A percentile compares a stretch with the other conserved stretches of the same genome.
These are phyloP conservation scores for Suzukiozyma palmioleophila DNA, from an alignment of 1,139 yeast species.

Conservation along the genomic window DNA sequence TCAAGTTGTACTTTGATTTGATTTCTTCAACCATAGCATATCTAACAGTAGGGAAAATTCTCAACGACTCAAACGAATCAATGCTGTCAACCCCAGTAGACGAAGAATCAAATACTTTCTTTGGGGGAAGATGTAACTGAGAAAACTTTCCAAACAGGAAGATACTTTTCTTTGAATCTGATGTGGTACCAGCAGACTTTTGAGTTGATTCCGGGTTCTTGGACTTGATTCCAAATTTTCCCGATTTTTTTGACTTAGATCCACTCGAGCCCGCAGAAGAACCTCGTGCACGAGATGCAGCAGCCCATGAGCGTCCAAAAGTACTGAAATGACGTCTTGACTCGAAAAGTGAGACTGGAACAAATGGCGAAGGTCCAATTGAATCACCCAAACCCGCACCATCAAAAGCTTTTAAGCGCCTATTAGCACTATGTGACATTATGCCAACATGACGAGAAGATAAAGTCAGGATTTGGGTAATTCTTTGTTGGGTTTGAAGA, in stretches of 20 bases:
- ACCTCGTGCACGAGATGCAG: too few relatives aligned
- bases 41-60: conserved; percentile 65
- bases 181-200: background rate
- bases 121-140: conserved; percentile 19
- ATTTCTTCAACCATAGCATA: conserved; percentile 59
- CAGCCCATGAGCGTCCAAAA: too few relatives aligned
- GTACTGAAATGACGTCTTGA: too few relatives aligned
- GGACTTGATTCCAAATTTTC: background rate
- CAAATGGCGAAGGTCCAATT: too few relatives aligned
- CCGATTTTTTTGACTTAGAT: background rate
- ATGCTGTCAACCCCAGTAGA: conserved; percentile 45
- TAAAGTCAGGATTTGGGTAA: too few relatives aligned
- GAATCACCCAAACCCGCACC: too few relatives aligned
- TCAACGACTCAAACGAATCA: conserved; percentile 57
- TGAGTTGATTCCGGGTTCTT: background rate
- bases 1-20: conserved; percentile 40
- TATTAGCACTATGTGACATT: too few relatives aligned
- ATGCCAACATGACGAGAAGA: too few relatives aligned
- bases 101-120: conserved; percentile 13
- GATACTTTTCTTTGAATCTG: conserved; percentile 3
- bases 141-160: conserved; percentile 24
- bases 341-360: too few relatives aligned
- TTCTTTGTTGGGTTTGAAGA: too few relatives aligned
- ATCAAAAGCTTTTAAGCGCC: too few relatives aligned
- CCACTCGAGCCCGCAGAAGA: background rate